These are phyloP conservation scores for Brassica carinata DNA, from an alignment of 345 rosid genomes.

Conservation along the genomic window DNA sequence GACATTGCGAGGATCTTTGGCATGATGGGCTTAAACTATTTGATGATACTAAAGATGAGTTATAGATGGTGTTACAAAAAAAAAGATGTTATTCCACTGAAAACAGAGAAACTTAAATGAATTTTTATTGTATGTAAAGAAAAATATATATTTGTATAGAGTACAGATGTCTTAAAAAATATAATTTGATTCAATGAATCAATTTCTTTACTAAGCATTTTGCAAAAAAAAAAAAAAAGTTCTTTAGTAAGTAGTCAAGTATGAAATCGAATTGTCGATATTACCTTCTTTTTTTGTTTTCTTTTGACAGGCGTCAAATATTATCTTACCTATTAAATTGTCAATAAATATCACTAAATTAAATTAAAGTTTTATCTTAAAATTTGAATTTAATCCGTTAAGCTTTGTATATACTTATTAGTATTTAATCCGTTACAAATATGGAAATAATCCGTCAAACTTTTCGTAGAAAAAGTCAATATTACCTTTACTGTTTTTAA, in stretches of 20 bases:
- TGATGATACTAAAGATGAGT: slow-evolving; percentile 29
- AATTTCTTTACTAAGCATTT: too few species aligned
- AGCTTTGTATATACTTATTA: not conserved
- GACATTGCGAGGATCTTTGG: slow-evolving; percentile 46
- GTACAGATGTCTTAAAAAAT: not conserved
- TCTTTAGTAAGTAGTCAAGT: not conserved
- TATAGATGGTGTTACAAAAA: not conserved
- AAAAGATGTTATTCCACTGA: not conserved
- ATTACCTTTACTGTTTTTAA: slow-evolving; percentile 2
- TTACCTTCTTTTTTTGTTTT: not conserved
- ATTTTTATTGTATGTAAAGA: not conserved
- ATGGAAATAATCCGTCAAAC: not conserved
- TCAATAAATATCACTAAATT: slow-evolving; percentile 1
- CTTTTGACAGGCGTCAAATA: not conserved
- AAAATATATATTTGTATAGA: not conserved
- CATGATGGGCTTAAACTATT: slow-evolving; percentile 43
- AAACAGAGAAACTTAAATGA: not conserved
- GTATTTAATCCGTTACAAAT: not conserved
- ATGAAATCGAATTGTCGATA: not conserved
- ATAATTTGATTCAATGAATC: too few species aligned
- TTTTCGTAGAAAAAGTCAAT: not conserved
- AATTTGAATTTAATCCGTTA: not conserved
- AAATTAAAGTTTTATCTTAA: not conserved
- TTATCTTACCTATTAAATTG: not conserved
- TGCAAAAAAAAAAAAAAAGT: too few species aligned